Evolutionary conservation across 1,284 basidiomycete species (phyloP).

Genomic region (Ustilago loliicola): DNA sequence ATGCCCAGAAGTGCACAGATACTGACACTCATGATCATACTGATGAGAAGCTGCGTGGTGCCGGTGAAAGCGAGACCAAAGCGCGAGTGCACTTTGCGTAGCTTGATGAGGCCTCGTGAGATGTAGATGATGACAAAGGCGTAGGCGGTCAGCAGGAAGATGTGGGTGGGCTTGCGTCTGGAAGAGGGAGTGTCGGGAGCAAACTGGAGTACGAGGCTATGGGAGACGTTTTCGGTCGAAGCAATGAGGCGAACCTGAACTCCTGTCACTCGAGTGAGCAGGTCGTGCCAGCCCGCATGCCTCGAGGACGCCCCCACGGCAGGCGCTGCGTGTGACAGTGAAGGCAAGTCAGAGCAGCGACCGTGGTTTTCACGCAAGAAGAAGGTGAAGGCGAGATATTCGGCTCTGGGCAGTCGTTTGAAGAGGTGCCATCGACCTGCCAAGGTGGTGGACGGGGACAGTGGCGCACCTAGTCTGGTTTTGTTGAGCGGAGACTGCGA

Average conservation of each 20-base stretch:
- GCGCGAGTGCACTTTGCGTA: constrained; percentile 81
- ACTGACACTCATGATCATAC: constrained; percentile 91
- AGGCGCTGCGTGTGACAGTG: neutral
- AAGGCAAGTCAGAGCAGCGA: constrained; percentile 15
- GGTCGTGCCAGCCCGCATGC: constrained; percentile 48
- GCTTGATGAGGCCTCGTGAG: constrained; percentile 77
- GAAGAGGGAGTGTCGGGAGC: constrained; percentile 48
- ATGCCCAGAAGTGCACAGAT: constrained; percentile 88
- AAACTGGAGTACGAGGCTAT: constrained; percentile 58
- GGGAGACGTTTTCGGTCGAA: constrained; percentile 48
- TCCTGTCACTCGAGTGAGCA: constrained; percentile 54
- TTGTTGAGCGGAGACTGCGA: constrained; percentile 48
- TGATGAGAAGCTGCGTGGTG: constrained; percentile 87
- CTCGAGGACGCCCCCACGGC: constrained; percentile 1
- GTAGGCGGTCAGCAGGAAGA: constrained; percentile 83
- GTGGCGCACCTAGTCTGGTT: constrained; percentile 47
- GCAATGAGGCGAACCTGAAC: constrained; percentile 56
- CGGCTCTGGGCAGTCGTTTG: constrained; percentile 63
- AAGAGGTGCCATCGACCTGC: constrained; percentile 68
- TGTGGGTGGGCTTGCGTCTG: constrained; percentile 38
- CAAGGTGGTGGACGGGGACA: constrained; percentile 63
- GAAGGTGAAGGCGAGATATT: constrained; percentile 66
- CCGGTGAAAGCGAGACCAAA: constrained; percentile 94
- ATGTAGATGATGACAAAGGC: constrained; percentile 83
- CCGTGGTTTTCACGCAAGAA: constrained; percentile 47